A percentile compares a stretch with the other conserved stretches of the same genome.
Conservation (phyloP, 2,329 filamentous ascomycete genomes). For the Tolypocladium cylindrosporum region DNA sequence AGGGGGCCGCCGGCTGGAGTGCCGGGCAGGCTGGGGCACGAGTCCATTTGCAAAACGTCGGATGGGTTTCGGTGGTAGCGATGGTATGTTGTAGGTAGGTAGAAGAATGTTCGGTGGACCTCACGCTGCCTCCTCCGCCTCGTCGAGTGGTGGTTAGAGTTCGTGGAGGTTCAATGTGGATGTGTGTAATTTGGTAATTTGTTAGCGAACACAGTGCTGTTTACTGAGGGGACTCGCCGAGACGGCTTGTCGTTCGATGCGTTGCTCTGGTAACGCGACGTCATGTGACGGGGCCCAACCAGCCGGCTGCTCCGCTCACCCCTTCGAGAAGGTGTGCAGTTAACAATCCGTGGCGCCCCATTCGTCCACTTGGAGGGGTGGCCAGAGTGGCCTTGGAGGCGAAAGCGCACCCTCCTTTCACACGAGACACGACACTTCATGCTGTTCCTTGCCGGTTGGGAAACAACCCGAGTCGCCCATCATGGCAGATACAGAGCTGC, state of each 20-base stretch:
- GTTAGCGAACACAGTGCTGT: constrained; percentile 4
- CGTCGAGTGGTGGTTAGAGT: neutral
- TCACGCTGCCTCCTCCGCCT: constrained; percentile 1
- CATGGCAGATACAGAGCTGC: constrained; percentile 30
- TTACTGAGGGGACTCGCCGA: constrained; percentile 2
- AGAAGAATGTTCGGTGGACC: neutral
- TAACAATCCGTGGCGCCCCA: neutral
- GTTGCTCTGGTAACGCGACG: constrained; percentile 6
- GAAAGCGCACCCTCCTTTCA: neutral
- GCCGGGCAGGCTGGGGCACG: constrained; percentile 37
- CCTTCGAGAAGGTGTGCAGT: neutral
- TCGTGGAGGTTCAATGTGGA: neutral
- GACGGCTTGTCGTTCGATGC: neutral
- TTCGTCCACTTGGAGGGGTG: neutral
- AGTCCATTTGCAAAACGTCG: constrained; percentile 25
- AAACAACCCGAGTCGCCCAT: neutral
- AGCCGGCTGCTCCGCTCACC: neutral
- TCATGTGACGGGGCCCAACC: neutral
- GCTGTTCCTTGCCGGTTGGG: neutral
- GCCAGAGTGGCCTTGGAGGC: neutral
- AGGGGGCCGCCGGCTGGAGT: constrained; percentile 46
- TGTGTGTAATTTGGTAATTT: neutral
- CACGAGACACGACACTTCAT: neutral
- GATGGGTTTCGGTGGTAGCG: neutral
- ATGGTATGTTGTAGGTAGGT: constrained; percentile 1